Conservation (phyloP, 305 asterid species). For the Solanum hybrid region DNA sequence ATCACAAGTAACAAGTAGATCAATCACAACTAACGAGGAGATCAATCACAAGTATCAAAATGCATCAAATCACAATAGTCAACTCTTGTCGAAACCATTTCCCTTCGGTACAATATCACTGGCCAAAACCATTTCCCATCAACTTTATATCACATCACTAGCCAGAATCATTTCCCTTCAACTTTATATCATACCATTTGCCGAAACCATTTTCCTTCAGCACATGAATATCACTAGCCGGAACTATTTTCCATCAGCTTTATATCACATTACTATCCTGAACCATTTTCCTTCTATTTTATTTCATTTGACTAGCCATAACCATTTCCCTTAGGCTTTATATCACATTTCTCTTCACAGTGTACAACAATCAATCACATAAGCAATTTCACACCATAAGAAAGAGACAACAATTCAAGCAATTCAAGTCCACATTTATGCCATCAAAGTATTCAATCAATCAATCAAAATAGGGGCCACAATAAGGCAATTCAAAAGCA, state of each 20-base stretch:
- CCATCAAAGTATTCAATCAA: not conserved
- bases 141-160: not conserved
- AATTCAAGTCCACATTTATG: not conserved
- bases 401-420: too few relatives aligned
- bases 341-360: not conserved
- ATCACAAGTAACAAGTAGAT: not conserved
- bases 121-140: not conserved
- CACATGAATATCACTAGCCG: too few relatives aligned
- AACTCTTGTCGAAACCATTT: not conserved
- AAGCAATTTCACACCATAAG: too few relatives aligned
- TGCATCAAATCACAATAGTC: not conserved
- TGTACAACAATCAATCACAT: not conserved
- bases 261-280: not conserved
- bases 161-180: not conserved
- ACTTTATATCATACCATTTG: too few relatives aligned
- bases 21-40: not conserved
- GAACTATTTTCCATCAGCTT: too few relatives aligned
- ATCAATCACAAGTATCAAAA: too few relatives aligned
- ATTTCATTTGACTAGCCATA: not conserved
- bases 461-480: not conserved
- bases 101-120: not conserved
- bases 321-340: not conserved
- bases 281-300: not conserved
- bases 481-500: not conserved
- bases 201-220: too few relatives aligned